A percentile compares a stretch with the other conserved stretches of the same genome.
phyloP scores from a whole-genome alignment of 2,329 filamentous ascomycete species.

The Cordyceps militaris region DNA sequence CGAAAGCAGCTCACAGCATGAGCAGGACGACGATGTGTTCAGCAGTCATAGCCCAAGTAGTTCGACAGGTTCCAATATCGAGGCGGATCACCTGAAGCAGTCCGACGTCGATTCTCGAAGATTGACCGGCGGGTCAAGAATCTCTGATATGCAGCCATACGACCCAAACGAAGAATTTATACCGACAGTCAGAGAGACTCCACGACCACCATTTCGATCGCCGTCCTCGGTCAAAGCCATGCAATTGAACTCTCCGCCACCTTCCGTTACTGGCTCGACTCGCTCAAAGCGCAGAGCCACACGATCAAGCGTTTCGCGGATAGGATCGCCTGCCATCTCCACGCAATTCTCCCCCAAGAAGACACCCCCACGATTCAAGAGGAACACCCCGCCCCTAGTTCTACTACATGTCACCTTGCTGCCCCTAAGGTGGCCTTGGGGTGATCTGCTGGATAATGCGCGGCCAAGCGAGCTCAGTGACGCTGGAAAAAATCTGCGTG shows the following conservation, averaged over 20 bases:
- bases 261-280: slow-evolving; percentile 49
- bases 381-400: slow-evolving; percentile 59
- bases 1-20: slow-evolving; percentile 42
- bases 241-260: slow-evolving; percentile 63
- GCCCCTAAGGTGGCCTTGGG: slow-evolving; percentile 61
- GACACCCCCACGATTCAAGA: slow-evolving; percentile 52
- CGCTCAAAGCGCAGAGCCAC: slow-evolving; percentile 43
- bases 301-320: slow-evolving; percentile 44
- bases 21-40: slow-evolving; percentile 50
- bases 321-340: slow-evolving; percentile 47
- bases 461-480: slow-evolving; percentile 35
- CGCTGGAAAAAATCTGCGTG: slow-evolving; percentile 44
- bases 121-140: slow-evolving; percentile 27
- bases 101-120: slow-evolving; percentile 16
- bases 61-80: slow-evolving; percentile 46
- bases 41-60: slow-evolving; percentile 51
- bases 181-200: slow-evolving; percentile 50
- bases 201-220: slow-evolving; percentile 60
- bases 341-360: slow-evolving; percentile 50
- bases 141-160: slow-evolving; percentile 47
- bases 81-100: slow-evolving; percentile 24
- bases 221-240: slow-evolving; percentile 62
- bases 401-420: slow-evolving; percentile 71
- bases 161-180: slow-evolving; percentile 40
- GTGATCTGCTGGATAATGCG: slow-evolving; percentile 43